Conservation (phyloP, 2,329 filamentous ascomycete genomes). For the Xylariomycetidae sp. region DNA sequence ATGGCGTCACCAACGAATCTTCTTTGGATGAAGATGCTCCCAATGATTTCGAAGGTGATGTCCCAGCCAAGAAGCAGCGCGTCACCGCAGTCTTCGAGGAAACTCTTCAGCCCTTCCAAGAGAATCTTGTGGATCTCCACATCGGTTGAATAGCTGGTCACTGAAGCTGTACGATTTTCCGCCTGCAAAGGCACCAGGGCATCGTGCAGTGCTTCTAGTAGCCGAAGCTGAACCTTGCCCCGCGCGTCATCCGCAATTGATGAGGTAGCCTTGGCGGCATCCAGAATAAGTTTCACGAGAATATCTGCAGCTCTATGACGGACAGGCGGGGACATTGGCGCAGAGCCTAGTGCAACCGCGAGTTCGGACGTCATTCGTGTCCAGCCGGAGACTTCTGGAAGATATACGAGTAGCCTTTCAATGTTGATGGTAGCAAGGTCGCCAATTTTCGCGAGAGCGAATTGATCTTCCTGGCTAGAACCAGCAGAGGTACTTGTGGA, state of each 20-base stretch:
- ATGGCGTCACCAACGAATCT: constrained; percentile 29
- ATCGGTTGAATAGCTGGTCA: constrained; percentile 59
- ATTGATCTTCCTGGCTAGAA: constrained; percentile 58
- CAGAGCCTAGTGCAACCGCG: constrained; percentile 44
- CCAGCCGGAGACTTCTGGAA: constrained; percentile 73
- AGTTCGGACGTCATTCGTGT: constrained; percentile 55
- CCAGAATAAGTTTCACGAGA: constrained; percentile 52
- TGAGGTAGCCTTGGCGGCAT: constrained; percentile 53
- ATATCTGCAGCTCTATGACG: constrained; percentile 60
- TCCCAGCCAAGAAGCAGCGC: constrained; percentile 79
- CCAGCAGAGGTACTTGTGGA: constrained; percentile 40
- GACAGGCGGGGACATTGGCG: constrained; percentile 45
- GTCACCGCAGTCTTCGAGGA: constrained; percentile 87
- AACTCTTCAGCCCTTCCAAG: constrained; percentile 72
- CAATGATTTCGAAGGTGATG: constrained; percentile 78
- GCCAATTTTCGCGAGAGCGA: constrained; percentile 69
- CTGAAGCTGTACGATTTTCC: constrained; percentile 46
- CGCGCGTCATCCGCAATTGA: constrained; percentile 46
- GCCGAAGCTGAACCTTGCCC: constrained; percentile 64
- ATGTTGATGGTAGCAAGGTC: constrained; percentile 72
- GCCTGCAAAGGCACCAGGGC: constrained; percentile 57
- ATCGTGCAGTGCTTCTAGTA: constrained; percentile 62
- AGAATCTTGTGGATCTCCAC: constrained; percentile 76
- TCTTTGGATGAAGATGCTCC: constrained; percentile 65
- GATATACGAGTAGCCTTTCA: constrained; percentile 64